A percentile compares a stretch with the other conserved stretches of the same genome.
phyloP scores from a whole-genome alignment of 202 grass and related monocot genomes.

The Schoenoplectus triqueter region DNA sequence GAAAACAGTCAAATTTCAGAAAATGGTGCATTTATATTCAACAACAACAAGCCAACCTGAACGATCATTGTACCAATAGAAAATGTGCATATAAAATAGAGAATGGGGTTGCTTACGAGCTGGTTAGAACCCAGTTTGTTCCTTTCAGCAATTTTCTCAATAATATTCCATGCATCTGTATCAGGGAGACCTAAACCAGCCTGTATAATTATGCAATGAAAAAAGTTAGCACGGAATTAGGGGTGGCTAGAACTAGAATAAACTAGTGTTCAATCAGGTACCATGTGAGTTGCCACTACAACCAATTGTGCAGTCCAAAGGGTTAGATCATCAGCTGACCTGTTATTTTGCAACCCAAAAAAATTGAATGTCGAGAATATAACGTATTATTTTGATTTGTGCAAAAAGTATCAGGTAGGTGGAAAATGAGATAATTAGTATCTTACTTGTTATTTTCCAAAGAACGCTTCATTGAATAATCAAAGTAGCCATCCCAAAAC shows the following conservation, averaged over 20 bases:
- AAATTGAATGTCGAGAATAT: conserved; percentile 41
- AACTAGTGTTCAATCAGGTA: conserved; percentile 46
- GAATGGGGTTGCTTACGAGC: conserved; percentile 66
- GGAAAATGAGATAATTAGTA: conserved; percentile 13
- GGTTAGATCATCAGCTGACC: conserved; percentile 87
- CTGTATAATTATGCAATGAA: conserved; percentile 58
- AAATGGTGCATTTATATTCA: not conserved
- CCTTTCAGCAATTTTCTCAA: conserved; percentile 98
- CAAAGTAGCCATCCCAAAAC: conserved; percentile 99
- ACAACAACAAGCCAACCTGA: not conserved
- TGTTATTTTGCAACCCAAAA: conserved; percentile 43
- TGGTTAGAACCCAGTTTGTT: conserved; percentile 99
- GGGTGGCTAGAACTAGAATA: conserved; percentile 36
- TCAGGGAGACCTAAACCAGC: conserved; percentile 91
- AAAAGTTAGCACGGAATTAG: conserved; percentile 48
- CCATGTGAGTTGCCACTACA: conserved; percentile 96
- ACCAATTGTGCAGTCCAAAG: conserved; percentile 94
- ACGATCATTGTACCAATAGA: not conserved
- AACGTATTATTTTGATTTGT: conserved; percentile 15
- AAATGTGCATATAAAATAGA: not conserved
- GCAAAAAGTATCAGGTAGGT: not conserved
- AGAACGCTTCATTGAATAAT: conserved; percentile 74
- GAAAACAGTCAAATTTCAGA: not conserved
- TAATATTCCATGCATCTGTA: conserved; percentile 97
- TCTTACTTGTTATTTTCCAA: conserved; percentile 91